Percentiles rank a stretch among this genome's conserved stretches.
Evolutionary conservation across 805 yeast species (phyloP).

Genomic region (Ascoidea rubescens): DNA sequence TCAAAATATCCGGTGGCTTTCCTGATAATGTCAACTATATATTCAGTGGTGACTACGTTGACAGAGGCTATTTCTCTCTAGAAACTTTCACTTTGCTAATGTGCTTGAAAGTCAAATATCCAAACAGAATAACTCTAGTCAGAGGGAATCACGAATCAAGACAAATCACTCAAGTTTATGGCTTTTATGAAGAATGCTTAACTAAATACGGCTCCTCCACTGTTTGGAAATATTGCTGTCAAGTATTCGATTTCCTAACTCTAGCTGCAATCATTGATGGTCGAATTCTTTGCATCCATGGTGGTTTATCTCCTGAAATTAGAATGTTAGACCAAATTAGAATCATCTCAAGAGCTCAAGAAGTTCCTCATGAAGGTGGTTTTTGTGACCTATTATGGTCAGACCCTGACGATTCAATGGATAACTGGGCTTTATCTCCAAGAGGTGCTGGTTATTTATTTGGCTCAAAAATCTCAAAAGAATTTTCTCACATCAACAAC

Average conservation of each 20-base stretch:
- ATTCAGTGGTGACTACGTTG: slow-evolving; percentile 92
- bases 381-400: slow-evolving; percentile 97
- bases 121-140: slow-evolving; percentile 75
- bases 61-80: slow-evolving; percentile 89
- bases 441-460: slow-evolving; percentile 99
- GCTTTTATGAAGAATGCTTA: slow-evolving; percentile 91
- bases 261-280: slow-evolving; percentile 95
- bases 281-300: slow-evolving; percentile 87
- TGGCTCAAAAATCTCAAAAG: slow-evolving; percentile 87
- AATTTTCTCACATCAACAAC: slow-evolving; percentile 90
- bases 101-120: slow-evolving; percentile 85
- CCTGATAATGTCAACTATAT: slow-evolving; percentile 75
- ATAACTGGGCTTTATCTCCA: slow-evolving; percentile 96
- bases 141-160: slow-evolving; percentile 97
- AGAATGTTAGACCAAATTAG: slow-evolving; percentile 95
- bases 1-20: slow-evolving; percentile 84
- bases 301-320: slow-evolving; percentile 94
- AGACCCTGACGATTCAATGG: slow-evolving; percentile 86
- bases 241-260: slow-evolving; percentile 87
- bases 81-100: slow-evolving; percentile 89
- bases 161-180: slow-evolving; percentile 97
- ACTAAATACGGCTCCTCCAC: slow-evolving; percentile 89
- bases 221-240: slow-evolving; percentile 94
- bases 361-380: slow-evolving; percentile 98
- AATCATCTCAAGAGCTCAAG: slow-evolving; percentile 90